Conservation (phyloP, 495 filamentous ascomycete genomes). For the Friedmanniomyces endolithicus region DNA sequence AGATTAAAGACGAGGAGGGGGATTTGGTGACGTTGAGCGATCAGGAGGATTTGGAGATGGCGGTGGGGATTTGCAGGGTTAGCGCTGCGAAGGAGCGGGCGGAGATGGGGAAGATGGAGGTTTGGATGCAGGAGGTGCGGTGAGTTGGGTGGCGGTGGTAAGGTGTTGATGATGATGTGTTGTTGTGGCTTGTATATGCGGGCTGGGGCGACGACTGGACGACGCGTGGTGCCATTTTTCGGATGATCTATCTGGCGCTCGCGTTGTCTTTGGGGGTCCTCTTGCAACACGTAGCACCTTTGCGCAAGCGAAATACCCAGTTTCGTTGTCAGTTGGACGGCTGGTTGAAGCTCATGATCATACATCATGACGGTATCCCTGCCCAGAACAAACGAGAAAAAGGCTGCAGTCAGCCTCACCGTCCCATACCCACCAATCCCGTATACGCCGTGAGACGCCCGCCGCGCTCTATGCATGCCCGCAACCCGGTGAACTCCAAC, state of each 20-base stretch:
- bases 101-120: slow-evolving; percentile 93
- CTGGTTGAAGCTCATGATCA: too few species aligned
- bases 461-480: too few species aligned
- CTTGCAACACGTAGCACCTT: not conserved
- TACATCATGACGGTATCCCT: too few species aligned
- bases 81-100: slow-evolving; percentile 57
- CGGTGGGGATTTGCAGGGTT: slow-evolving; percentile 52
- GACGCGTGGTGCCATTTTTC: not conserved
- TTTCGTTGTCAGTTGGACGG: too few species aligned
- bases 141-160: not conserved
- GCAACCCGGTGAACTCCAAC: too few species aligned
- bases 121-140: slow-evolving; percentile 29
- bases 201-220: not conserved
- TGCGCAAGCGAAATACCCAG: not conserved
- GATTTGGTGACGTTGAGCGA: slow-evolving; percentile 97
- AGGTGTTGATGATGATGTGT: too few species aligned
- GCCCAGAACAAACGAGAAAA: too few species aligned
- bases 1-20: slow-evolving; percentile 72
- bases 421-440: too few species aligned
- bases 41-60: slow-evolving; percentile 88
- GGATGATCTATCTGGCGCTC: not conserved
- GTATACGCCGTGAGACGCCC: too few species aligned
- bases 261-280: not conserved
- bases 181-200: too few species aligned
- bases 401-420: too few species aligned